A percentile compares a stretch with the other conserved stretches of the same genome.
These are phyloP conservation scores for Phytophthora megakarya DNA, from an alignment of 352 stramenopile genomes.

Conservation along the genomic window DNA sequence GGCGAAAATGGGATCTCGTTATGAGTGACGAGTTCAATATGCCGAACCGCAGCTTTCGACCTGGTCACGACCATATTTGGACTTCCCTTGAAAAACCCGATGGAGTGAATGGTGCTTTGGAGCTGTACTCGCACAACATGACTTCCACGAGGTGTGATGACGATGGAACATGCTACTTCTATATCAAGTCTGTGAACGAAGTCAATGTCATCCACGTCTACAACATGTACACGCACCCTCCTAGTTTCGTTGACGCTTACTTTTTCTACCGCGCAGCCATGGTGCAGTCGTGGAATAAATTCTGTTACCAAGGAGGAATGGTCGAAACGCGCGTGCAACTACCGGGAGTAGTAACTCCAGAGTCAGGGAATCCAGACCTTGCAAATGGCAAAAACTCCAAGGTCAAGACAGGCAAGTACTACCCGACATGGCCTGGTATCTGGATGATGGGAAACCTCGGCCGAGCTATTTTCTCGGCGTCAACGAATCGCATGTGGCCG, in stretches of 20 bases:
- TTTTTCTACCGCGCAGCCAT: constrained; percentile 79
- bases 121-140: constrained; percentile 90
- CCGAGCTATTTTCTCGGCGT: constrained; percentile 91
- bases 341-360: constrained; percentile 64
- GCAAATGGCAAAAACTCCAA: constrained; percentile 49
- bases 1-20: constrained; percentile 62
- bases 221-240: constrained; percentile 61
- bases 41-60: constrained; percentile 84
- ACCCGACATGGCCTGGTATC: constrained; percentile 93
- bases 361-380: constrained; percentile 51
- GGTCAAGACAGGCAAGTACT: constrained; percentile 63
- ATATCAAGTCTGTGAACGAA: constrained; percentile 45
- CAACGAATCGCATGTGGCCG: constrained; percentile 95
- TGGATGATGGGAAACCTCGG: constrained; percentile 95
- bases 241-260: constrained; percentile 46
- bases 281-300: constrained; percentile 94
- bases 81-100: constrained; percentile 94
- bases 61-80: constrained; percentile 93
- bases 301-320: constrained; percentile 95
- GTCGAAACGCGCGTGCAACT: constrained; percentile 90
- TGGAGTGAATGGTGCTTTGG: constrained; percentile 83
- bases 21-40: constrained; percentile 96
- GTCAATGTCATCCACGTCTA: constrained; percentile 51
- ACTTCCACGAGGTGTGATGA: constrained; percentile 48
- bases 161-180: constrained; percentile 77